Base-by-base conservation (phyloP, 306 rosid species). In the Luffa acutangula region DNA sequence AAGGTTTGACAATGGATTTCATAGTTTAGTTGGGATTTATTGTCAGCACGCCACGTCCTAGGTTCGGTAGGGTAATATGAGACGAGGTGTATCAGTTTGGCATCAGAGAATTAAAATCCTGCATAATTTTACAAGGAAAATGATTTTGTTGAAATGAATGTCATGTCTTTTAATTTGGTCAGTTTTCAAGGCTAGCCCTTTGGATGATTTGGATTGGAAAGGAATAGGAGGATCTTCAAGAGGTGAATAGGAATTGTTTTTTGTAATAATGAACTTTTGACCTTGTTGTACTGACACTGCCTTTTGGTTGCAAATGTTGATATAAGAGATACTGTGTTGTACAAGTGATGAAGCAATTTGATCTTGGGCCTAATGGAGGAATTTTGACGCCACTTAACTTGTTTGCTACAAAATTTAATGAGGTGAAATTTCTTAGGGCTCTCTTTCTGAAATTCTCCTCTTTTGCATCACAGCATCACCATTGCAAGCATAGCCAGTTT, bases 361-460 rank as follows among this genome's bases (percentile, higher is more conserved):
- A 95, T 85, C 99, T 95, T 31, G 99, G 99, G 17, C 99, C 99
- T 4, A 95, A 95, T 85, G 97, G 97, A 7, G 99, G 97, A 72
- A 95, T 93, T 78, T 85, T 93, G 88, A 95, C 99, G 7, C 93
- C 99, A 0, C 92, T 95, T 56, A 93, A 95, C 89, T 87, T 95
- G 89, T 95, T 95, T 87, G 97, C 98, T 8, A 93, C 99, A 58
- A 93, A 90, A 87, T 91, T 95, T 82, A 97, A 95, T 69, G 98
- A 95, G 99, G 99, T 95, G 82, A 86, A 57, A 64, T 5, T 53
- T n/a, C 56, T 42, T 64, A 25, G 8, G 63, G 41, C 20, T 41
- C 59, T 45, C 52, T 49, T 81, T 15, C 42, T 53, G 43, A 17
- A 34, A 25, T 72, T 21, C 41, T 25, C 14, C 0, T 3, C 53